A percentile compares a stretch with the other conserved stretches of the same genome.
Conservation (phyloP, 139 green algal species). For the Haematococcus sp. region DNA sequence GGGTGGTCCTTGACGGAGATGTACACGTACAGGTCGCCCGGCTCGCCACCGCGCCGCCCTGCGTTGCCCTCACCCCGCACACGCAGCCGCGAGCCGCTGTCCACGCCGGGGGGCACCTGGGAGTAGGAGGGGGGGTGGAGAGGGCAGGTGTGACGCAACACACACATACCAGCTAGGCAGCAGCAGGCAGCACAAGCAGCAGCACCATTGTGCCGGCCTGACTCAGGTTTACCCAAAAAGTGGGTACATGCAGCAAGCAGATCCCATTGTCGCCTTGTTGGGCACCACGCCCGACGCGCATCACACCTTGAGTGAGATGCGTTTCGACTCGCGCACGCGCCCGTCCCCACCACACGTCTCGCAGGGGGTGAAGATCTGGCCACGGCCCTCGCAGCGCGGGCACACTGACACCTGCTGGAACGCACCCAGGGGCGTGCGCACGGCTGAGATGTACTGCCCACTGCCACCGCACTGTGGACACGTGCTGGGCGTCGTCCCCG, state of each 20-base stretch:
- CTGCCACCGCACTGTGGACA: constrained; percentile 87
- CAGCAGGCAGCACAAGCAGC: too few species aligned
- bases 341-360: constrained; percentile 88
- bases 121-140: too few species aligned
- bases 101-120: constrained; percentile 70
- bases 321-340: constrained; percentile 82
- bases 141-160: too few species aligned
- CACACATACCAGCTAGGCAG: too few species aligned
- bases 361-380: constrained; percentile 81
- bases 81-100: constrained; percentile 79
- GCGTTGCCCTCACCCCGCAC: constrained; percentile 79
- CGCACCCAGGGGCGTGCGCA: constrained; percentile 88
- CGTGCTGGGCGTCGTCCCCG: constrained; percentile 75
- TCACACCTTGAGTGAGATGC: constrained; percentile 75
- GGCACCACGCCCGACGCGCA: too few species aligned
- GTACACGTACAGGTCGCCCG: constrained; percentile 95
- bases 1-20: constrained; percentile 81
- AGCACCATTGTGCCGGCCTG: too few species aligned
- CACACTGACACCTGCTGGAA: constrained; percentile 71
- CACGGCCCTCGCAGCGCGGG: constrained; percentile 71
- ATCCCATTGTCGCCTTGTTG: too few species aligned
- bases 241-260: too few species aligned
- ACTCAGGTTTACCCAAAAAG: too few species aligned
- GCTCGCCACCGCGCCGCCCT: constrained; percentile 60
- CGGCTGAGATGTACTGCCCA: constrained; percentile 86